phyloP scores from a whole-genome alignment of 192 early-diverging fungal species.

The Coemansia sp. region DNA sequence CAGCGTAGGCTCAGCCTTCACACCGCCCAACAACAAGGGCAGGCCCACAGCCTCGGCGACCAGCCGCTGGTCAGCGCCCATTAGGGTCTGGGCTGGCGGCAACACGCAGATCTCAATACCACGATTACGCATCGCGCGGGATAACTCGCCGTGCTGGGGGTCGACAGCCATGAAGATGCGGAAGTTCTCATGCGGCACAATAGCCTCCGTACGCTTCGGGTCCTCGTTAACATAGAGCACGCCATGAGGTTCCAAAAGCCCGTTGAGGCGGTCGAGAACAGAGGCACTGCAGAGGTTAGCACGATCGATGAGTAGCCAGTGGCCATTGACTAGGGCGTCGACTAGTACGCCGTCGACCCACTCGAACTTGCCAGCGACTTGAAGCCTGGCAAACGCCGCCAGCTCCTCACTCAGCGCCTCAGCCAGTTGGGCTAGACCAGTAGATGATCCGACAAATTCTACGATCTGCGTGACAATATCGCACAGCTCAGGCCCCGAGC shows the following conservation, averaged over 20 bases:
- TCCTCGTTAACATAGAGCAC: constrained; percentile 89
- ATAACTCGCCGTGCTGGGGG: constrained; percentile 89
- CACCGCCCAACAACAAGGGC: constrained; percentile 2
- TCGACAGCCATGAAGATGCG: constrained; percentile 96
- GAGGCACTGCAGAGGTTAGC: constrained; percentile 94
- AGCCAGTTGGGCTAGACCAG: not conserved
- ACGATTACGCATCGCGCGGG: constrained; percentile 96
- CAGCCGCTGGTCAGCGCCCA: constrained; percentile 14
- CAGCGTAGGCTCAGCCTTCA: constrained; percentile 12
- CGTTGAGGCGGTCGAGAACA: constrained; percentile 94
- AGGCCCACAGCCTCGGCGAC: constrained; percentile 29
- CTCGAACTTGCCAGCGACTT: constrained; percentile 85
- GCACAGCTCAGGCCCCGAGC: constrained; percentile 11
- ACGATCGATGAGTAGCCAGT: constrained; percentile 95
- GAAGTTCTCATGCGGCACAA: constrained; percentile 87
- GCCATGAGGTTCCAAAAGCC: constrained; percentile 88
- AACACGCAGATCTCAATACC: constrained; percentile 83
- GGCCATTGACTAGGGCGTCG: constrained; percentile 83
- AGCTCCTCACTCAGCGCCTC: not conserved
- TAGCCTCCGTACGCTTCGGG: constrained; percentile 61
- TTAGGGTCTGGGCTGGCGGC: constrained; percentile 6
- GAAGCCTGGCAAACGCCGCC: constrained; percentile 17
- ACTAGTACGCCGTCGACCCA: constrained; percentile 97
- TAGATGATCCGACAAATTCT: not conserved
- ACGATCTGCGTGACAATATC: constrained; percentile 16